Evolutionary conservation across 306 rosid species (phyloP).

Genomic region (Rubus parviflorus): DNA sequence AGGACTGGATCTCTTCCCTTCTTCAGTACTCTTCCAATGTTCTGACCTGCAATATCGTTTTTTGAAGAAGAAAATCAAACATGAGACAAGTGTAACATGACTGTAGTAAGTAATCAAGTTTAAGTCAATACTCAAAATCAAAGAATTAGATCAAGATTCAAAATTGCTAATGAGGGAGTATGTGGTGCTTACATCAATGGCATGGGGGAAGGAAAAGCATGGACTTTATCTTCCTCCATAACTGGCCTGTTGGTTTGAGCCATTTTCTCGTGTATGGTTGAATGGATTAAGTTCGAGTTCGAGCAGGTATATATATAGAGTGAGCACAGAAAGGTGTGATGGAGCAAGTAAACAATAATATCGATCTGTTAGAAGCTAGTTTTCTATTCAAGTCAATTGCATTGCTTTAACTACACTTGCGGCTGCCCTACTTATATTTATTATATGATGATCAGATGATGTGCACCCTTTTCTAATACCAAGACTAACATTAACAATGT

Average conservation of each 20-base stretch:
- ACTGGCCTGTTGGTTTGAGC: neutral
- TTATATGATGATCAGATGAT: neutral
- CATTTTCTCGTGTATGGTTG: neutral
- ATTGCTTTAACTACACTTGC: constrained; percentile 13
- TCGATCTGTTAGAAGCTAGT: neutral
- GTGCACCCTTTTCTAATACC: neutral
- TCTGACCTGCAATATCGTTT: constrained; percentile 27
- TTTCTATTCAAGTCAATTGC: neutral
- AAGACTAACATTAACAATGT: neutral
- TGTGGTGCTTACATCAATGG: neutral
- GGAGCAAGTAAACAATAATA: neutral
- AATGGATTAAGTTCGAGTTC: neutral
- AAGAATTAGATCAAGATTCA: neutral
- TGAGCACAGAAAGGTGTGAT: neutral
- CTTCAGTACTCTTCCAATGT: constrained; percentile 20
- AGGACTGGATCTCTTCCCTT: constrained; percentile 19
- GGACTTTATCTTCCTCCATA: constrained; percentile 11
- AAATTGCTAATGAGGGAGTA: neutral
- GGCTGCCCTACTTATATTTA: constrained; percentile 22
- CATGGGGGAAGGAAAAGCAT: constrained; percentile 4
- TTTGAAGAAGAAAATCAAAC: neutral
- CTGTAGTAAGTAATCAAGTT: neutral
- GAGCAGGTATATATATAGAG: neutral
- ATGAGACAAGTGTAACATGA: neutral
- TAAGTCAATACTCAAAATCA: neutral